These are phyloP conservation scores for Phytophthora litchii DNA, from an alignment of 352 stramenopile species.

Conservation along the genomic window DNA sequence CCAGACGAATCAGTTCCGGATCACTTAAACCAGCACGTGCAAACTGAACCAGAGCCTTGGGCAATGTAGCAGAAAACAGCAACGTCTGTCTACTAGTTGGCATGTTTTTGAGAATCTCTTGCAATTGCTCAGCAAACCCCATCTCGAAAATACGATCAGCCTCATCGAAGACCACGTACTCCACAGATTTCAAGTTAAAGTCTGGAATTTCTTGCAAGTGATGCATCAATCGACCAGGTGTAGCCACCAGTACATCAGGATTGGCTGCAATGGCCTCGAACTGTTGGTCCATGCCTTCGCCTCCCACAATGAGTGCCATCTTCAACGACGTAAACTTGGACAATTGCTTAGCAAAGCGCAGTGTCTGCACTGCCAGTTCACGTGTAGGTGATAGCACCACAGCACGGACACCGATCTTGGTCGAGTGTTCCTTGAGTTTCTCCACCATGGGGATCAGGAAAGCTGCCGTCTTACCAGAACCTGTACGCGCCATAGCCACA, in stretches of 20 bases:
- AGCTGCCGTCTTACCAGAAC: conserved; percentile 97
- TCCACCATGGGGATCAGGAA: conserved; percentile 99
- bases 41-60: conserved; percentile 98
- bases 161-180: conserved; percentile 98
- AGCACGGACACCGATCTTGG: conserved; percentile 84
- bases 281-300: conserved; percentile 98
- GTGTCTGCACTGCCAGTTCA: conserved; percentile 98
- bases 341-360: conserved; percentile 89
- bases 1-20: conserved; percentile 96
- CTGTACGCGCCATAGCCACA: conserved; percentile 98
- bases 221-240: conserved; percentile 94
- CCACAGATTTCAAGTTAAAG: conserved; percentile 92
- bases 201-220: conserved; percentile 93
- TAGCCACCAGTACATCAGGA: conserved; percentile 95
- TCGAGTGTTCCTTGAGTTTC: conserved; percentile 94
- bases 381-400: conserved; percentile 96
- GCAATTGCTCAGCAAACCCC: conserved; percentile 98
- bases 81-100: conserved; percentile 88
- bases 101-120: conserved; percentile 94
- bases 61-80: conserved; percentile 97
- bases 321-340: conserved; percentile 93
- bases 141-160: conserved; percentile 99
- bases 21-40: conserved; percentile 97
- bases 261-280: conserved; percentile 95
- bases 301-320: conserved; percentile 95